phyloP scores from a whole-genome alignment of 257 asterid species.

The Solanum stenotomum region DNA sequence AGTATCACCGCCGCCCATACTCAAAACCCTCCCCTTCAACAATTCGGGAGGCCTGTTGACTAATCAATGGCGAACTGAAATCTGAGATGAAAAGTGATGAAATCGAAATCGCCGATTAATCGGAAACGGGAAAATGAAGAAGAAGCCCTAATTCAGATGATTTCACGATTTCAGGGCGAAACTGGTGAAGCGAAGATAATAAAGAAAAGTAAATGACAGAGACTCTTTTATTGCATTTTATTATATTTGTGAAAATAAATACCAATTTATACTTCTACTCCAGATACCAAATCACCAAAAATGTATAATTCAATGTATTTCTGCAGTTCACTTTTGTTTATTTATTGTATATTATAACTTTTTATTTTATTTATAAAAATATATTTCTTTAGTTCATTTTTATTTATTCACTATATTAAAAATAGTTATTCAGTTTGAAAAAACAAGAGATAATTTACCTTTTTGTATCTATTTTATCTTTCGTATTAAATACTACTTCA shows the following conservation, averaged over 20 bases:
- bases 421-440: too few species aligned
- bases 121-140: not conserved
- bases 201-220: not conserved
- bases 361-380: too few species aligned
- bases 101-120: not conserved
- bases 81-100: not conserved
- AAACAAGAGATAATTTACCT: too few species aligned
- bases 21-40: not conserved
- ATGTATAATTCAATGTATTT: not conserved
- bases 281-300: not conserved
- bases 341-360: too few species aligned
- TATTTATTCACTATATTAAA: too few species aligned
- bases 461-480: too few species aligned
- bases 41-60: not conserved
- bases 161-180: not conserved
- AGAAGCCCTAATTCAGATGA: not conserved
- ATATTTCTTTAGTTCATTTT: too few species aligned
- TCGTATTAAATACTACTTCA: too few species aligned
- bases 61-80: not conserved
- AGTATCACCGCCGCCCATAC: constrained; percentile 44
- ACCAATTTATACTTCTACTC: not conserved
- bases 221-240: not conserved
- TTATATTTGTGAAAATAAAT: not conserved
- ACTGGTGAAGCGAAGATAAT: not conserved
- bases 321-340: too few species aligned